Base-by-base conservation (phyloP, 768 basidiomycete species). In the Daedaleopsis nitida region DNA sequence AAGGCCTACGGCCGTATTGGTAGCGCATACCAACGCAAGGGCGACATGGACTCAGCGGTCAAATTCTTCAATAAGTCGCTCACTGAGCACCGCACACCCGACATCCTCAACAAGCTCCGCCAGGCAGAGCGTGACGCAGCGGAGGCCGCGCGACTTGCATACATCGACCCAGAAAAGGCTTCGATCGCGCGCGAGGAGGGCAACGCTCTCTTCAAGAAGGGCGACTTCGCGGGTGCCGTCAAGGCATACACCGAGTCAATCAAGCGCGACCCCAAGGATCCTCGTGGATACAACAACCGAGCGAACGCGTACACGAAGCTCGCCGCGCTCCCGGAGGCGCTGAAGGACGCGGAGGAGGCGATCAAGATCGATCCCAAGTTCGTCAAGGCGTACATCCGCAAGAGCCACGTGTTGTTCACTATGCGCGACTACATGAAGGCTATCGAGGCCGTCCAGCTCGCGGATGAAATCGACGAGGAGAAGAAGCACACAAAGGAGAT, bases 301-400 rank as follows among this genome's bases (percentile, higher is more conserved):
- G 94, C 97, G n/a, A 90, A 94, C 32, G 96, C 94, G 23, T 98
- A 97, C 78, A 93, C 90, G 77, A 98, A 98, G 79, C 86, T 99
- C 43, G 84, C 84, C 45, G 97, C 97, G 1, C 76, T 98, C 34
- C 91, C 95, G 12, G 97, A 99, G 74, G 97, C 96, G 1, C 82
- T 98, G 70, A 98, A 98, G 76, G 97, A 99, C 69, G 93, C 87
- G 42, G 86, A 99, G 58, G 87, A 91, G 73, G 94, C 97, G 24
- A 94, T 98, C 80, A 89, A 87, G 75, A 84, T 91, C 52, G 96
- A 98, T 75, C 86, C 93, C 38, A 80, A 79, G 52, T 97, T 98
- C 70, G 92, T 96, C 76, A 98, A 96, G 77, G 97, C 92, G 10
- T 89, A 98, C 77, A 90, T 99, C 66, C 92, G 97, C 67, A 98